Percentiles rank a stretch among this genome's conserved stretches.
Conservation (phyloP, 176 grass and related monocot genomes). For the Lolium perenne region DNA sequence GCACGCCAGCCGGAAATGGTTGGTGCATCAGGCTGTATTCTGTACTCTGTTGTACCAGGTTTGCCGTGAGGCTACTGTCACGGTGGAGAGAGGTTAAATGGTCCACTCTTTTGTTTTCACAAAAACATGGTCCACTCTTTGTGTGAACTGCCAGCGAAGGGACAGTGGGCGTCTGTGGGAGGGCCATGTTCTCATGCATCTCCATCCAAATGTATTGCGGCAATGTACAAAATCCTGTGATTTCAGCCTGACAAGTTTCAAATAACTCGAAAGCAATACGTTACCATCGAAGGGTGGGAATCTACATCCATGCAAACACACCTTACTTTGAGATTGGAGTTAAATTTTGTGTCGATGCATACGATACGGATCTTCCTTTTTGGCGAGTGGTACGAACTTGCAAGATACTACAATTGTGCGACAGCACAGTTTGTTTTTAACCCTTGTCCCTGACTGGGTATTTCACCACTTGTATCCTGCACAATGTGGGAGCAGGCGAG, state of each 20-base stretch:
- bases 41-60: slow-evolving; percentile 21
- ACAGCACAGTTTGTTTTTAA: neutral
- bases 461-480: neutral
- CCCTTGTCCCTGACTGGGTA: neutral
- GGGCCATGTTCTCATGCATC: neutral
- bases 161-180: neutral
- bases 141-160: slow-evolving; percentile 19
- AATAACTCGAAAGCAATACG: neutral
- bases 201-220: neutral
- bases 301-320: neutral
- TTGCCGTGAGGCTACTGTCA: slow-evolving; percentile 14
- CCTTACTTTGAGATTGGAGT: neutral
- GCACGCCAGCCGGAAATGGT: slow-evolving; percentile 22
- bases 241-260: neutral
- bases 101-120: neutral
- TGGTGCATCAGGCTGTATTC: slow-evolving; percentile 32
- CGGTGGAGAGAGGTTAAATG: slow-evolving; percentile 15
- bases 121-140: slow-evolving; percentile 3
- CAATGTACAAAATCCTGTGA: neutral
- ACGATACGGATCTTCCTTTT: too few species aligned
- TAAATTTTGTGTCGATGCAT: neutral
- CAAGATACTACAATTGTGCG: neutral
- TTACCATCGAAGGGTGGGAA: neutral
- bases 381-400: neutral
- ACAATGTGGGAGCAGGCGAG: neutral